phyloP scores from a whole-genome alignment of 768 basidiomycete species.

The Lentinula edodes region DNA sequence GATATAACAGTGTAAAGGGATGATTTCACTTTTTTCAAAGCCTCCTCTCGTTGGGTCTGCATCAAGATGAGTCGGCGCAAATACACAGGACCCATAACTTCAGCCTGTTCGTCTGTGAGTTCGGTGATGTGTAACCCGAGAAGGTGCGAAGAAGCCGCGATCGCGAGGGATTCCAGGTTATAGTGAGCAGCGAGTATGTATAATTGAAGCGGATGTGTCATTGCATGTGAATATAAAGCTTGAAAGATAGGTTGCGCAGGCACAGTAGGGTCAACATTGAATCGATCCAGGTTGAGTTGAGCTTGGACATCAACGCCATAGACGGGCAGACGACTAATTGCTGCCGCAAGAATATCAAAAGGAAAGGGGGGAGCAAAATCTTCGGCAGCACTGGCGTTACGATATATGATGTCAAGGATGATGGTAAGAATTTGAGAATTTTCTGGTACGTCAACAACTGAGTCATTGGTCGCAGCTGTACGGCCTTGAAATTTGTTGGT shows the following conservation, averaged over 20 bases:
- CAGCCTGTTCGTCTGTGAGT: conserved; percentile 32
- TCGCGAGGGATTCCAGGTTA: conserved; percentile 31
- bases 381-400: conserved; percentile 26
- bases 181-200: conserved; percentile 34
- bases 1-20: background rate
- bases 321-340: conserved; percentile 31
- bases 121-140: conserved; percentile 25
- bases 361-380: conserved; percentile 11
- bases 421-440: conserved; percentile 45
- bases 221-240: conserved; percentile 20
- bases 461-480: conserved; percentile 29
- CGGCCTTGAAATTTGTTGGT: conserved; percentile 39
- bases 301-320: conserved; percentile 18
- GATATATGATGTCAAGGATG: conserved; percentile 49
- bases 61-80: conserved; percentile 35
- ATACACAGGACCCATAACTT: conserved; percentile 34
- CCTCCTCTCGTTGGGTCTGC: conserved; percentile 27
- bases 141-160: conserved; percentile 30
- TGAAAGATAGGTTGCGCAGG: conserved; percentile 25
- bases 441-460: conserved; percentile 28
- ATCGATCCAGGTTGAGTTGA: conserved; percentile 14
- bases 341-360: conserved; percentile 38
- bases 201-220: conserved; percentile 24
- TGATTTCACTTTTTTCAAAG: conserved; percentile 20
- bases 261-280: conserved; percentile 17